phyloP scores from a whole-genome alignment of 441 rosid genomes.

The Populus trichocarpa region DNA sequence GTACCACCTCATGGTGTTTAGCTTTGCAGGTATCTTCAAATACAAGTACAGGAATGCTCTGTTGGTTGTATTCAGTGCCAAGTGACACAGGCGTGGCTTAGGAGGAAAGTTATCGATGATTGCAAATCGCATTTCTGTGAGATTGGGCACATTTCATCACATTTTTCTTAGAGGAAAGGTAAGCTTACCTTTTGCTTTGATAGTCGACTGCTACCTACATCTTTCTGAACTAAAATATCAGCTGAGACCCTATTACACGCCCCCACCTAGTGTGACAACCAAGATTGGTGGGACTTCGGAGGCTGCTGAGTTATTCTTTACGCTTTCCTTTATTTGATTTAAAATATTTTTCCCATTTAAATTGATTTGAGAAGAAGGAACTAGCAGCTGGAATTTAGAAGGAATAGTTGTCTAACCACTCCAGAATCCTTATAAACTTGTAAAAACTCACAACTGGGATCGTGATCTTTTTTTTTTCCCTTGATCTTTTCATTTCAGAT shows the following conservation, averaged over 20 bases:
- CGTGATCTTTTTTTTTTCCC: too few relatives aligned
- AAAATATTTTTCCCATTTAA: too few relatives aligned
- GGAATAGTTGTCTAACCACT: not conserved
- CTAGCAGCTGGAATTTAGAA: not conserved
- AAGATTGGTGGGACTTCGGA: not conserved
- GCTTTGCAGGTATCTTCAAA: conserved; percentile 15
- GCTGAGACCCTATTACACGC: not conserved
- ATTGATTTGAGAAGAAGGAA: not conserved
- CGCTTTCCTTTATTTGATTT: not conserved
- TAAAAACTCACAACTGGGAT: too few relatives aligned
- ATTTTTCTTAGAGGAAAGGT: not conserved
- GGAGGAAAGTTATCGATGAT: conserved; percentile 24
- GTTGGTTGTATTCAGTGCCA: not conserved
- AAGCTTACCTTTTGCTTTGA: not conserved
- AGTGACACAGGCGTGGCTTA: conserved; percentile 23
- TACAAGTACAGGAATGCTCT: conserved; percentile 1
- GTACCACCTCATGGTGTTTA: not conserved
- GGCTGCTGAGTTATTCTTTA: not conserved
- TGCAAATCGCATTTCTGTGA: not conserved
- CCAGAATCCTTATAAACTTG: too few relatives aligned
- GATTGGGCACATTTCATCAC: not conserved
- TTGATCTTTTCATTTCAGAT: too few relatives aligned
- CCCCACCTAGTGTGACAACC: not conserved
- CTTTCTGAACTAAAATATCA: not conserved
- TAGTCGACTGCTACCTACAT: not conserved